Conservation (phyloP, 192 early-diverging fungal species). For the Nowakowskiella sp. region DNA sequence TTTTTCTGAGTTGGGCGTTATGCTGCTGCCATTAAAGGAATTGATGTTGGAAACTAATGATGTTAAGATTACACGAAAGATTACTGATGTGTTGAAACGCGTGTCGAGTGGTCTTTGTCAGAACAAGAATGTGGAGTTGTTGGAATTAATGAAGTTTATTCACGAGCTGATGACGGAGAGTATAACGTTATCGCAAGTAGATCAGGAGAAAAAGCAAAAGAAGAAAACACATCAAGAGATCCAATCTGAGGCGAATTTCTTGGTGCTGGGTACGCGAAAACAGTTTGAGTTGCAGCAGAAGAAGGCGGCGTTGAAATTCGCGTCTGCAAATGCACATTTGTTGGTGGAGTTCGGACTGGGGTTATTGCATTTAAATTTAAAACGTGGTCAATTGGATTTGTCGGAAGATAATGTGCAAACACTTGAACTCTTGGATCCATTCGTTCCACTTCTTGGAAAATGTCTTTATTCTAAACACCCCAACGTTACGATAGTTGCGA, state of each 20-base stretch:
- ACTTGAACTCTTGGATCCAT: constrained; percentile 64
- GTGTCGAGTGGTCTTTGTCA: constrained; percentile 70
- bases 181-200: constrained; percentile 57
- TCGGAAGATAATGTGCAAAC: constrained; percentile 52
- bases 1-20: constrained; percentile 55
- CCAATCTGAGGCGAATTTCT: constrained; percentile 53
- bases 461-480: constrained; percentile 76
- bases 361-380: constrained; percentile 66
- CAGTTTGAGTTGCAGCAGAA: too few species aligned
- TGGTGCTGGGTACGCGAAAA: constrained; percentile 62
- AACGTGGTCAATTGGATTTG: constrained; percentile 24
- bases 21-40: constrained; percentile 83
- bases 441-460: constrained; percentile 74
- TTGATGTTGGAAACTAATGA: constrained; percentile 77
- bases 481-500: constrained; percentile 54
- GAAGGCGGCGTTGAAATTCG: constrained; percentile 69
- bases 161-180: constrained; percentile 83
- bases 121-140: constrained; percentile 59
- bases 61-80: constrained; percentile 61
- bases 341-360: constrained; percentile 92
- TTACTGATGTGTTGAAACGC: constrained; percentile 69
- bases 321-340: constrained; percentile 74
- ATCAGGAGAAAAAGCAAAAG: constrained; percentile 38
- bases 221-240: too few species aligned
- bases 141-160: constrained; percentile 71